Conservation (phyloP, 2,329 filamentous ascomycete genomes). For the Mariannaea elegans region DNA sequence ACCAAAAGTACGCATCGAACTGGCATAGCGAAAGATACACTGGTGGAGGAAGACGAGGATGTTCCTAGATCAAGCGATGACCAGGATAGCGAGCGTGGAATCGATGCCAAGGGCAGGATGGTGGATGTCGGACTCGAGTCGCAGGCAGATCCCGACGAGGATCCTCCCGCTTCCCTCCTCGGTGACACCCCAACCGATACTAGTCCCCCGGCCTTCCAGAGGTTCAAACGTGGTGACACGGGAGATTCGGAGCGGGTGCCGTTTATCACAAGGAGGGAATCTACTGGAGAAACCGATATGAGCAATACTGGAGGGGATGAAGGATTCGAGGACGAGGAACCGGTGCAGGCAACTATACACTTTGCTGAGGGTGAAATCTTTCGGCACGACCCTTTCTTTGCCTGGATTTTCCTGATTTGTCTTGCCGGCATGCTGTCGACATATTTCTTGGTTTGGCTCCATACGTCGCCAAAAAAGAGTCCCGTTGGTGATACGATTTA, state of each 20-base stretch:
- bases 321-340: slow-evolving; percentile 46
- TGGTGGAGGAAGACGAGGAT: slow-evolving; percentile 55
- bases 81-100: slow-evolving; percentile 41
- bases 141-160: slow-evolving; percentile 63
- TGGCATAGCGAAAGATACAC: slow-evolving; percentile 39
- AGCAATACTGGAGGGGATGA: slow-evolving; percentile 50
- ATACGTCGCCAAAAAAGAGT: slow-evolving; percentile 78
- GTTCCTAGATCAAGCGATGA: slow-evolving; percentile 47
- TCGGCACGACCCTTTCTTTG: slow-evolving; percentile 90
- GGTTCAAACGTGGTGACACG: slow-evolving; percentile 56
- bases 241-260: slow-evolving; percentile 49
- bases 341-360: slow-evolving; percentile 56
- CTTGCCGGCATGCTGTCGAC: slow-evolving; percentile 86
- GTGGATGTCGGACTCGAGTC: slow-evolving; percentile 88
- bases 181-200: slow-evolving; percentile 62
- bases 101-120: slow-evolving; percentile 69
- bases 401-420: slow-evolving; percentile 86
- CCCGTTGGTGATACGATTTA: slow-evolving; percentile 95
- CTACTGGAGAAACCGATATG: slow-evolving; percentile 58
- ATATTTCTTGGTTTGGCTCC: slow-evolving; percentile 88
- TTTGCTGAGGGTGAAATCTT: slow-evolving; percentile 74
- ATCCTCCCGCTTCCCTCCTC: slow-evolving; percentile 68
- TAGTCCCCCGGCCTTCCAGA: slow-evolving; percentile 69
- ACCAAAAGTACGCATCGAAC: slow-evolving; percentile 52
- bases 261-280: slow-evolving; percentile 52